A percentile compares a stretch with the other conserved stretches of the same genome.
These are phyloP conservation scores for Elymus sibiricus DNA, from an alignment of 176 grass and related monocot genomes.

Conservation along the genomic window DNA sequence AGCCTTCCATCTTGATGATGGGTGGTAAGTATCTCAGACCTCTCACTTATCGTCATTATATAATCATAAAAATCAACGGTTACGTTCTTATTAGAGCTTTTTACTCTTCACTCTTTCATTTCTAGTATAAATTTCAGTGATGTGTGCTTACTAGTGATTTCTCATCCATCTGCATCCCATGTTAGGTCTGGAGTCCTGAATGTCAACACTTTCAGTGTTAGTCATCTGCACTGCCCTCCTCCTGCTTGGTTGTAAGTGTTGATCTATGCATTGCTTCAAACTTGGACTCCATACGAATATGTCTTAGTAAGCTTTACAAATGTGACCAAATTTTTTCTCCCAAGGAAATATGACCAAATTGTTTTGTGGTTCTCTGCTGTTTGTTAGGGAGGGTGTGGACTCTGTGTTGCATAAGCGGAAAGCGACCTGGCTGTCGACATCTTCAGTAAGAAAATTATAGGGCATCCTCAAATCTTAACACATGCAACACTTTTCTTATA, in stretches of 20 bases:
- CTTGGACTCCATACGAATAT: neutral
- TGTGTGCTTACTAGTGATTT: conserved; percentile 14
- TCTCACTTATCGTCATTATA: conserved; percentile 16
- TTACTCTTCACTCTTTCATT: neutral
- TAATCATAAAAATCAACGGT: neutral
- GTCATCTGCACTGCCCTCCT: conserved; percentile 90
- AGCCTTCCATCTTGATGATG: conserved; percentile 91
- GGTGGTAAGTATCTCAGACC: conserved; percentile 54
- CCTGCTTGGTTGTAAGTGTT: conserved; percentile 90
- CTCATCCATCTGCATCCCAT: conserved; percentile 19
- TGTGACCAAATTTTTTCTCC: neutral
- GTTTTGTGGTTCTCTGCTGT: conserved; percentile 4
- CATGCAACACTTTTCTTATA: neutral
- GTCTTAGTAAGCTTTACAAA: neutral
- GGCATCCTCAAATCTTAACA: conserved; percentile 12
- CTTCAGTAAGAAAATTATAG: conserved; percentile 52
- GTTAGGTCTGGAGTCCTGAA: conserved; percentile 89
- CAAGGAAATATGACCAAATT: neutral
- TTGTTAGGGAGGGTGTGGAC: conserved; percentile 48
- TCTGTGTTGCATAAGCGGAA: conserved; percentile 35
- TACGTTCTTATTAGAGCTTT: conserved; percentile 26
- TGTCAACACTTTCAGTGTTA: conserved; percentile 59
- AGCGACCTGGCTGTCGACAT: conserved; percentile 65
- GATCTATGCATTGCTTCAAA: conserved; percentile 12
- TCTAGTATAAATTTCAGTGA: neutral